Base-by-base conservation (phyloP, 2,329 filamentous ascomycete genomes). In the Exophiala calicioides region DNA sequence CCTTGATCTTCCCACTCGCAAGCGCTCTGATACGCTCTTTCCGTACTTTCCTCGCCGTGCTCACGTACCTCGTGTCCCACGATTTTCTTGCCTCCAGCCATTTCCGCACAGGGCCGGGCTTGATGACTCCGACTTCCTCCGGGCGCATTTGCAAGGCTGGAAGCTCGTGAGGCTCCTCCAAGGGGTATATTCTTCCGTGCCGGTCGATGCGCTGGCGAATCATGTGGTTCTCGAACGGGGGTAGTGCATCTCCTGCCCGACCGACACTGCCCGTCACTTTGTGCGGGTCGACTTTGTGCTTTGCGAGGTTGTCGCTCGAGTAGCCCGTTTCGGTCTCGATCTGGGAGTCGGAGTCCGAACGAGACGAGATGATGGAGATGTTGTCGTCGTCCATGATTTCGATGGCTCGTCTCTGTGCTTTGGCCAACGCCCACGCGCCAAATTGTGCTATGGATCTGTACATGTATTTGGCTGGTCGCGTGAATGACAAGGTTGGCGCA, bases 381-480 rank as follows among this genome's bases (percentile, higher is more conserved):
- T 80, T 74, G 55, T 90, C 86, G 50, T 94, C 88, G 50, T 90
- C 85, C 26, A 85, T 66, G 26, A 95, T 91, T 13, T 93, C 86
- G 44, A 95, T 90, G 1, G 81, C 80, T 1, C 78, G 80, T 50
- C 88, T 78, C 62, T 96, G 90, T 0, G 90, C 89, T 55, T 85
- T 77, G 1, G 90, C 88, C 16, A 96, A 75, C 0, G 86, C 86
- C 90, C 90, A 97, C 0, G 90, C 89, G 2, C 90, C 86, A 61
- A 98, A 97, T 58, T 96, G 91, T 0, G 93, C 87, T 41, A 96
- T 82, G 1, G 88, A 88, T 36, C 91, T 81, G 65, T 89, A 97
- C 90, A 97, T 96, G 69, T 86, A 87, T 65, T 97, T 97, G 34
- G 91, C 93, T 1, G 93, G 93, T n/a, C 85, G 80, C 0, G 91